Conservation (phyloP, 257 asterid genomes). For the Verbena officinalis region DNA sequence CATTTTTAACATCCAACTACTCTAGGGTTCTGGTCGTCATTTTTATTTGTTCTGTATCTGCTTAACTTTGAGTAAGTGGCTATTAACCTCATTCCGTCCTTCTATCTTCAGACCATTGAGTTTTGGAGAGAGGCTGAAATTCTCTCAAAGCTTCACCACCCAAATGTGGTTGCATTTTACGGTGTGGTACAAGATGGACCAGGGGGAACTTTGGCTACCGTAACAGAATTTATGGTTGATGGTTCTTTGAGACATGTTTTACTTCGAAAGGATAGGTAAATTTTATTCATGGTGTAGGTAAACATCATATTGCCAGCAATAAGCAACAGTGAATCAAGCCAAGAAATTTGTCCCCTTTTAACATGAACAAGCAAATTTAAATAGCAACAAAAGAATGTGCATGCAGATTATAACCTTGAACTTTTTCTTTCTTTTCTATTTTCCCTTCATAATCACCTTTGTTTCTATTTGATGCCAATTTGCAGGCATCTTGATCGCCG, state of each 20-base stretch:
- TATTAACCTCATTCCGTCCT: slow-evolving; percentile 16
- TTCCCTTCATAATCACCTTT: slow-evolving; percentile 1
- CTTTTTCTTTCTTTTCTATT: not conserved
- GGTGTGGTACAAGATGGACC: slow-evolving; percentile 83
- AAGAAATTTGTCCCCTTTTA: slow-evolving; percentile 5
- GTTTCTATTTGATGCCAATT: slow-evolving; percentile 22
- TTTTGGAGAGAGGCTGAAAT: slow-evolving; percentile 82
- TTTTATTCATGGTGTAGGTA: not conserved
- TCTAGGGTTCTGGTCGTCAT: too few species aligned
- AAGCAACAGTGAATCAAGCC: not conserved
- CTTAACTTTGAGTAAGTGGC: too few species aligned
- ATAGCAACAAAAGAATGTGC: not conserved
- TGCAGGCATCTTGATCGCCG: slow-evolving; percentile 87
- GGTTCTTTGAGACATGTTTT: slow-evolving; percentile 73
- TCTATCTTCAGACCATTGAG: slow-evolving; percentile 55
- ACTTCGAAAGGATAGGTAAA: slow-evolving; percentile 69
- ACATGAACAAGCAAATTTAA: slow-evolving; percentile 9
- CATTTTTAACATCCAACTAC: slow-evolving; percentile 9
- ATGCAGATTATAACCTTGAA: not conserved
- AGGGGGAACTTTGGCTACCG: slow-evolving; percentile 75
- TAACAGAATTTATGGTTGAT: slow-evolving; percentile 72
- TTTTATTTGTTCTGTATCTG: too few species aligned
- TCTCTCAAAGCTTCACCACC: slow-evolving; percentile 81
- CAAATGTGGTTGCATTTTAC: slow-evolving; percentile 76
- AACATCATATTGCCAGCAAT: not conserved